Conservation (phyloP, 2,329 filamentous ascomycete genomes). For the Iodosphaeria phyllophila region DNA sequence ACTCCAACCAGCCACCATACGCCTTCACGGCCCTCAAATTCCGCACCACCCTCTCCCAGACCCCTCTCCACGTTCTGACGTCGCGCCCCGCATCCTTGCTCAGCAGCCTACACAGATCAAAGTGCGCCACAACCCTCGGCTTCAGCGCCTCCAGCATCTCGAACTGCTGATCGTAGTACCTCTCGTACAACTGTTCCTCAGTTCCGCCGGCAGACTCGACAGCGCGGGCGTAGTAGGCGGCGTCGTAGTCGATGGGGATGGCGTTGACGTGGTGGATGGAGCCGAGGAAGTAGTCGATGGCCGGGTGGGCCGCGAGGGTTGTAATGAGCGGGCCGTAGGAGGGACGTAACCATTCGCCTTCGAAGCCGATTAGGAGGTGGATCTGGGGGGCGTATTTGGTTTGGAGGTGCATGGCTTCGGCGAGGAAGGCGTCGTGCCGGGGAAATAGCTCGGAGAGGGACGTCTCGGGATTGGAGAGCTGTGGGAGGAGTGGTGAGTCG, state of each 20-base stretch:
- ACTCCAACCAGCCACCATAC: slow-evolving; percentile 72
- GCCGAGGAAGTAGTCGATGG: slow-evolving; percentile 79
- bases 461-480: slow-evolving; percentile 29
- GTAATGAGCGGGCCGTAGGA: slow-evolving; percentile 38
- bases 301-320: slow-evolving; percentile 35
- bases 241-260: slow-evolving; percentile 78
- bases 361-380: slow-evolving; percentile 72
- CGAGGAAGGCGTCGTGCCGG: slow-evolving; percentile 53
- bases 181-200: slow-evolving; percentile 58
- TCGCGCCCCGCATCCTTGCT: slow-evolving; percentile 48
- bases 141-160: slow-evolving; percentile 57
- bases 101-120: slow-evolving; percentile 75
- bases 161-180: slow-evolving; percentile 77
- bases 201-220: slow-evolving; percentile 20
- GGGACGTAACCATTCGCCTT: slow-evolving; percentile 78
- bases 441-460: slow-evolving; percentile 28
- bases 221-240: slow-evolving; percentile 45
- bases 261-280: slow-evolving; percentile 80
- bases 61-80: slow-evolving; percentile 34
- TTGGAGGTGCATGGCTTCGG: slow-evolving; percentile 57
- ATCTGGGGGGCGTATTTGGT: slow-evolving; percentile 52
- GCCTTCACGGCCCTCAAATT: slow-evolving; percentile 54
- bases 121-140: slow-evolving; percentile 77
- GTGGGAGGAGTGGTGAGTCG: slow-evolving; percentile 8
- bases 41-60: slow-evolving; percentile 57